A percentile compares a stretch with the other conserved stretches of the same genome.
Evolutionary conservation across 805 yeast species (phyloP).

Genomic region (Priceomyces castillae): DNA sequence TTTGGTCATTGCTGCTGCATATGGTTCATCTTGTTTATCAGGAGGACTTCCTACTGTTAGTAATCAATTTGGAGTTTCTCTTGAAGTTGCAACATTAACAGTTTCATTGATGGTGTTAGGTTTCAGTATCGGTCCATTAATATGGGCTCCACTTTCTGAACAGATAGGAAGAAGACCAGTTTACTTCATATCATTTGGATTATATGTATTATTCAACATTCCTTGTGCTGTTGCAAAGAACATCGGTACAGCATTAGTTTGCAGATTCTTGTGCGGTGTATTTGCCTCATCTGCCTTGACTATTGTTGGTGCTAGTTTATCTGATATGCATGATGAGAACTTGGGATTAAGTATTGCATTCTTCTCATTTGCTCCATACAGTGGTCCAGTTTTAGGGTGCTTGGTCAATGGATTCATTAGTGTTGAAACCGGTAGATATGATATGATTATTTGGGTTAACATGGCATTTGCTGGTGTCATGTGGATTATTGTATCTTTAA

Average conservation of each 20-base stretch:
- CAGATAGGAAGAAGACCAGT: conserved; percentile 84
- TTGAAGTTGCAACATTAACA: conserved; percentile 75
- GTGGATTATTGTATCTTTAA: conserved; percentile 60
- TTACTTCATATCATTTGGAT: conserved; percentile 69
- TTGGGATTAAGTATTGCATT: conserved; percentile 89
- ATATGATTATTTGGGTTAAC: conserved; percentile 82
- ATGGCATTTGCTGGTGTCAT: conserved; percentile 87
- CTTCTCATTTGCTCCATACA: conserved; percentile 88
- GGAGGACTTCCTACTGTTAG: conserved; percentile 74
- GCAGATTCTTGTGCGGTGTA: conserved; percentile 86
- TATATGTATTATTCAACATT: conserved; percentile 76
- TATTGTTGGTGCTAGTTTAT: conserved; percentile 86
- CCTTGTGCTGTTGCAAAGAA: conserved; percentile 86
- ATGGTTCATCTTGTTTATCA: conserved; percentile 87
- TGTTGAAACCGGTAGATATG: conserved; percentile 65
- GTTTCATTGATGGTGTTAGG: conserved; percentile 90
- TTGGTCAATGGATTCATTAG: conserved; percentile 83
- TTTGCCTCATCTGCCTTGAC: conserved; percentile 80
- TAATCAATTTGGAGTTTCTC: conserved; percentile 64
- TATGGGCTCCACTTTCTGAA: conserved; percentile 90
- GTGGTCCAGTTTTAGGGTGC: conserved; percentile 91
- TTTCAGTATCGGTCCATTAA: conserved; percentile 78
- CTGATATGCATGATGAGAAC: conserved; percentile 79
- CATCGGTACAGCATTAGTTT: conserved; percentile 74
- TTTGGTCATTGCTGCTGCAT: conserved; percentile 85